Base-by-base conservation (phyloP, 352 stramenopile species). In the Globisporangium camurandrum region DNA sequence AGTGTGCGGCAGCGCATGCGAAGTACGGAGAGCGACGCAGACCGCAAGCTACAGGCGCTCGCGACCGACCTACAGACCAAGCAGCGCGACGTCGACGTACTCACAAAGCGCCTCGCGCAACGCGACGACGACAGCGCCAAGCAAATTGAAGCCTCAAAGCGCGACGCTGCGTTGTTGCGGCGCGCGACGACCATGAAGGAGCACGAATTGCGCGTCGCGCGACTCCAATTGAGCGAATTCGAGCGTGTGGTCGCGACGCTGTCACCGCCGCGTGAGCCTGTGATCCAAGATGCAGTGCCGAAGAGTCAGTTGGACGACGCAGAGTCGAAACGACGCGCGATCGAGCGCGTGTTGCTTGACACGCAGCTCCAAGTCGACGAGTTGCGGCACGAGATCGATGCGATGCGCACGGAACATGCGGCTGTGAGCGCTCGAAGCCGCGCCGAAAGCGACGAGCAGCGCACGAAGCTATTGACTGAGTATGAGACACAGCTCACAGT, bases 121-220 rank as follows among this genome's bases (percentile, higher is more conserved):
- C 77, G 71, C 36, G 77, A 88, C 50, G 74, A 67, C 14, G 67
- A 82, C 11, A 69, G 57, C 9, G 56, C 62, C 0, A 71, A 69
- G 42, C 60, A 73, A 17, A 39, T 69, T 6, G 75, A 85, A 26
- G 37, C 67, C 16, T 61, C 68, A 1, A 79, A 74, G 59, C 69
- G 72, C 9, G 75, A 86, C 24, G 69, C 66, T 0, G 82, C 77
- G 49, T 61, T 64, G 16, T 51, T 79, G 11, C 56, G 62, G 28
- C 74, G 66, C 22, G 62, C 64, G 7, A 85, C 80, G 63, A 66
- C 71, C 20, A 72, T 66, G 1, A 89, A 86, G 50, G 70, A 87
- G 20, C 75, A 86, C 19, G 72, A 86, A 26, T 51, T 89, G 20
- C 66, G 69, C 19, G 49, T 86, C 42, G 63, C 75, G 1, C 78